A percentile compares a stretch with the other conserved stretches of the same genome.
Conservation (phyloP, 768 basidiomycete genomes). For the Lactifluus subvellereus region DNA sequence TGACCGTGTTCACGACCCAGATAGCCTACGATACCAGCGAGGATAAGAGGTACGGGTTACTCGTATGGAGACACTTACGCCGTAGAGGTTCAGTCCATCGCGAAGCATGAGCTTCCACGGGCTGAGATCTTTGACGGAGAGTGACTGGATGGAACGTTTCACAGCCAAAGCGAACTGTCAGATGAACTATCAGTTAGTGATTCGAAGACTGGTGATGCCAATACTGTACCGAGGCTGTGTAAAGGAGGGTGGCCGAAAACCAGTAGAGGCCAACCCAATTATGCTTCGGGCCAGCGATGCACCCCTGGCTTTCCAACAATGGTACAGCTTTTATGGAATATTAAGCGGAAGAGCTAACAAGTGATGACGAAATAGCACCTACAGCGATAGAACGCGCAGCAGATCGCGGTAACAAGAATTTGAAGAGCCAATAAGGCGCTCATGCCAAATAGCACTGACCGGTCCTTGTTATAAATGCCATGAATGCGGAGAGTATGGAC, state of each 20-base stretch:
- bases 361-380: conserved; percentile 26
- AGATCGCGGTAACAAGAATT: conserved; percentile 63
- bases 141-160: conserved; percentile 52
- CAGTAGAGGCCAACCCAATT: conserved; percentile 88
- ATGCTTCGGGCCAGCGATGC: conserved; percentile 75
- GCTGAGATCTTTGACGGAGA: conserved; percentile 50
- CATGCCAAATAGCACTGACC: conserved; percentile 50
- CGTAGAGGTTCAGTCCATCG: conserved; percentile 83
- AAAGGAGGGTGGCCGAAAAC: conserved; percentile 69
- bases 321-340: conserved; percentile 49
- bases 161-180: conserved; percentile 55
- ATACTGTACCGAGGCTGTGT: conserved; percentile 53
- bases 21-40: conserved; percentile 42
- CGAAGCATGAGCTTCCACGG: conserved; percentile 88
- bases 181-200: not conserved
- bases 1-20: conserved; percentile 74
- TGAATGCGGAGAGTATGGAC: conserved; percentile 75
- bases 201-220: not conserved
- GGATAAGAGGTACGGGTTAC: conserved; percentile 11
- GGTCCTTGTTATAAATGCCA: conserved; percentile 68
- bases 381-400: conserved; percentile 77
- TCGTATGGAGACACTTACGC: conserved; percentile 36
- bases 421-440: conserved; percentile 58
- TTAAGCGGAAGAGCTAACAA: conserved; percentile 10
- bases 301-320: conserved; percentile 68